phyloP scores from a whole-genome alignment of 495 filamentous ascomycete genomes.

The Neurospora hispaniola region DNA sequence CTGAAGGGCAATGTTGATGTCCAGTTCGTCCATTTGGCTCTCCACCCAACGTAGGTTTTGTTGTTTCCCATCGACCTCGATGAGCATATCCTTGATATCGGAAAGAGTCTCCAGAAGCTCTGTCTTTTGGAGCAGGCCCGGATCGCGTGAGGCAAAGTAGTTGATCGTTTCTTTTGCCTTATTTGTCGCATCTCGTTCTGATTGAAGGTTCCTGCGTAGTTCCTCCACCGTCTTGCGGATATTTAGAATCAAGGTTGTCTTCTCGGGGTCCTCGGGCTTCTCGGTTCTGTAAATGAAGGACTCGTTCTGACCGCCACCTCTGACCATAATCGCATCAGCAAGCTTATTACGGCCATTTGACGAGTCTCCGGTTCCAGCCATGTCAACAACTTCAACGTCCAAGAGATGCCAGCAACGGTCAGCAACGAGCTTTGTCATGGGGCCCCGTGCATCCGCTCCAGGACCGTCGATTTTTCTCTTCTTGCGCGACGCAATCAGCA shows the following conservation, averaged over 20 bases:
- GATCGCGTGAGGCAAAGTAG: slow-evolving; percentile 64
- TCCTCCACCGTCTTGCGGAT: slow-evolving; percentile 91
- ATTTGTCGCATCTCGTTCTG: slow-evolving; percentile 70
- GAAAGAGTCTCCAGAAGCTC: slow-evolving; percentile 57
- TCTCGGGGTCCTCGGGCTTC: slow-evolving; percentile 61
- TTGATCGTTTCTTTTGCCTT: slow-evolving; percentile 72
- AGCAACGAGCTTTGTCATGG: slow-evolving; percentile 71
- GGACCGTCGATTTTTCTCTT: slow-evolving; percentile 71
- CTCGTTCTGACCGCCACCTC: slow-evolving; percentile 67
- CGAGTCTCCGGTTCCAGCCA: slow-evolving; percentile 52
- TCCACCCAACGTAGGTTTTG: slow-evolving; percentile 95
- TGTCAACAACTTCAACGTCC: slow-evolving; percentile 88
- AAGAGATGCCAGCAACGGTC: slow-evolving; percentile 91
- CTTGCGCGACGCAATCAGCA: slow-evolving; percentile 81
- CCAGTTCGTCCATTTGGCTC: slow-evolving; percentile 86
- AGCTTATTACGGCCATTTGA: slow-evolving; percentile 53
- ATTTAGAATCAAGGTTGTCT: slow-evolving; percentile 66
- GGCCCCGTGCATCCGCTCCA: slow-evolving; percentile 45
- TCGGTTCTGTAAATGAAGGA: slow-evolving; percentile 88
- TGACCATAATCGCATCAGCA: slow-evolving; percentile 79
- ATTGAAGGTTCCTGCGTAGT: slow-evolving; percentile 66
- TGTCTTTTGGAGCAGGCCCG: slow-evolving; percentile 60
- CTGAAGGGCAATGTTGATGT: slow-evolving; percentile 90
- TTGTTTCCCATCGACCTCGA: slow-evolving; percentile 94
- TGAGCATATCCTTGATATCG: slow-evolving; percentile 66